Conservation (phyloP, 2,329 filamentous ascomycete species). For the Ascochyta lentis region DNA sequence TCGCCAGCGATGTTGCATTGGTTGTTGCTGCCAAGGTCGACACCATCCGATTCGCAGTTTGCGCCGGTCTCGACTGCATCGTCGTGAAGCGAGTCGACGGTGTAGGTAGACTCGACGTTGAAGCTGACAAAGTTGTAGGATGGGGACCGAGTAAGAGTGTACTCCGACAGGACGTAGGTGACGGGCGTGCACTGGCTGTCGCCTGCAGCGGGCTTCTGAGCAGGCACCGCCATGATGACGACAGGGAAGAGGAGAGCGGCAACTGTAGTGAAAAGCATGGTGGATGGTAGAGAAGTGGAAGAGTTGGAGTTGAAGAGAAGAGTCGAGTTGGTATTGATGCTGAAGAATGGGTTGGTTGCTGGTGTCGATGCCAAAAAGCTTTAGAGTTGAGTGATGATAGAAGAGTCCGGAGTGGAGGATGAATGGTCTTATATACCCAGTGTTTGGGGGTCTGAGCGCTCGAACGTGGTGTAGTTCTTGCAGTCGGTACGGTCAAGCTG, state of each 20-base stretch:
- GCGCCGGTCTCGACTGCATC: conserved; percentile 28
- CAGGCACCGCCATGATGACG: conserved; percentile 24
- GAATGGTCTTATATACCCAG: neutral
- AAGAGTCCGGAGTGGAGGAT: neutral
- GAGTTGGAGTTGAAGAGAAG: neutral
- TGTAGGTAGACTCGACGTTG: conserved; percentile 32
- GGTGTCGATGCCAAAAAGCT: conserved; percentile 8
- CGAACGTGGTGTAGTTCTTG: neutral
- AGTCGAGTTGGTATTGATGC: conserved; percentile 3
- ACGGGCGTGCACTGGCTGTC: conserved; percentile 29
- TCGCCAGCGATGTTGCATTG: conserved; percentile 28
- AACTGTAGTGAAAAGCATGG: conserved; percentile 21
- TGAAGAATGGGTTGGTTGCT: conserved; percentile 13
- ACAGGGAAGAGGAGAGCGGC: conserved; percentile 27
- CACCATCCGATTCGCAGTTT: conserved; percentile 26
- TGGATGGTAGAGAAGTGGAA: neutral
- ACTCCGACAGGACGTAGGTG: conserved; percentile 37
- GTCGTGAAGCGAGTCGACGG: conserved; percentile 16
- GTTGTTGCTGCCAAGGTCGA: conserved; percentile 27
- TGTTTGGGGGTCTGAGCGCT: conserved; percentile 4
- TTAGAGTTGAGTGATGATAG: neutral
- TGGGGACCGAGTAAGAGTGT: conserved; percentile 23
- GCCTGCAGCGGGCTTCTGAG: conserved; percentile 11
- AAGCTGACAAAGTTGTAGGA: conserved; percentile 29
- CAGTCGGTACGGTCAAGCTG: neutral